Conservation (phyloP, 2,329 filamentous ascomycete species). For the Penicillium concentricum region DNA sequence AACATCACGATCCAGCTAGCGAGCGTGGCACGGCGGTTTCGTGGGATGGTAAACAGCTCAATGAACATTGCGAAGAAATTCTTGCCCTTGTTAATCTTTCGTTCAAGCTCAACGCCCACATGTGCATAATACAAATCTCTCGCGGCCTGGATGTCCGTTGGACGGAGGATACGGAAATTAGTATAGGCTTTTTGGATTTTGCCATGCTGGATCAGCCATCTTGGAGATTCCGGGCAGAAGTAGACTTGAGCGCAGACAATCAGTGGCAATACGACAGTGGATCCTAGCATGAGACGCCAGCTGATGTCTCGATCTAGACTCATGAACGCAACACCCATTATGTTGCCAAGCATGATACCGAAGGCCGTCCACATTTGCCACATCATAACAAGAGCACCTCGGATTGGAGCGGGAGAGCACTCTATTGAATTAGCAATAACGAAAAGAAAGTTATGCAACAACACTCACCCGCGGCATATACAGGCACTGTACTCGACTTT, state of each 20-base stretch:
- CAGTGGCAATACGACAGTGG: conserved; percentile 59
- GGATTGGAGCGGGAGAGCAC: conserved; percentile 49
- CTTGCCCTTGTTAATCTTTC: conserved; percentile 51
- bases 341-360: conserved; percentile 50
- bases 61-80: conserved; percentile 54
- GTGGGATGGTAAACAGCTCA: conserved; percentile 61
- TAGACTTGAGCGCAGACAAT: conserved; percentile 62
- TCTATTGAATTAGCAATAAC: conserved; percentile 37
- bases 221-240: conserved; percentile 59
- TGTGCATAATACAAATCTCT: conserved; percentile 58
- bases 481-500: neutral
- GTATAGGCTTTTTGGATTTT: conserved; percentile 48
- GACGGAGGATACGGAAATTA: conserved; percentile 51
- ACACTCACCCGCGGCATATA: neutral
- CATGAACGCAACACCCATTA: conserved; percentile 50
- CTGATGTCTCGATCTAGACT: conserved; percentile 50
- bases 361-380: conserved; percentile 53
- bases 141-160: conserved; percentile 54
- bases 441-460: conserved; percentile 28
- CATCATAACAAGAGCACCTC: conserved; percentile 53
- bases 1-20: conserved; percentile 65
- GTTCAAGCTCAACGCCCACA: conserved; percentile 61
- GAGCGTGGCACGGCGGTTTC: conserved; percentile 61
- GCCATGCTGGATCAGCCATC: conserved; percentile 53
- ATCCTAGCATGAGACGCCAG: conserved; percentile 70